Conservation (phyloP, 1,284 basidiomycete genomes). For the Puccinia coronata region DNA sequence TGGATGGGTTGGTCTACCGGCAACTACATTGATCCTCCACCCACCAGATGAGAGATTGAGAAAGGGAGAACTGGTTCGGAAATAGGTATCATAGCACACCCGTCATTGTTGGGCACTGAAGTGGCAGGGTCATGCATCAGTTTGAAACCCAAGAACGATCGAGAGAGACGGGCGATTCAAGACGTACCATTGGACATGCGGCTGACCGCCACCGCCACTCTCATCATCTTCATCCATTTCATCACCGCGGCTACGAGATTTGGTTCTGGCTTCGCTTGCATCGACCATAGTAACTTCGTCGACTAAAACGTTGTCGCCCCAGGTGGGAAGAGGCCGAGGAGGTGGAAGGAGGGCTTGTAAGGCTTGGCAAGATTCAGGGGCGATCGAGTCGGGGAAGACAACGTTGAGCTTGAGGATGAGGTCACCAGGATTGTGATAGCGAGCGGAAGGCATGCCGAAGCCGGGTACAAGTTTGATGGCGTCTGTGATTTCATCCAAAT, state of each 20-base stretch:
- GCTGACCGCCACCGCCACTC: constrained; percentile 59
- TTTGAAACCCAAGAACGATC: constrained; percentile 26
- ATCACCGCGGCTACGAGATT: constrained; percentile 61
- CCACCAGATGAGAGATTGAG: no score
- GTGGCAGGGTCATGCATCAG: background rate
- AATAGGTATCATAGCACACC: background rate
- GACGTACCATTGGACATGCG: constrained; percentile 47
- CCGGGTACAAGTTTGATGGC: constrained; percentile 84
- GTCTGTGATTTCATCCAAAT: background rate
- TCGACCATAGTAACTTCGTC: constrained; percentile 88
- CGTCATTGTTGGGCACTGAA: constrained; percentile 55
- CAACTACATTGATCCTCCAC: no score
- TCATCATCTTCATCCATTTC: constrained; percentile 78
- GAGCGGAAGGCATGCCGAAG: constrained; percentile 97
- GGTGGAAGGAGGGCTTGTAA: constrained; percentile 87
- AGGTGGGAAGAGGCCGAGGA: constrained; percentile 71
- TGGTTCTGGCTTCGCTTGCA: constrained; percentile 73
- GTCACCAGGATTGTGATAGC: constrained; percentile 95
- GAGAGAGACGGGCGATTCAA: background rate
- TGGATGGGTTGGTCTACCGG: no score
- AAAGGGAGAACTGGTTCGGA: no score
- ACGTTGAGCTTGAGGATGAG: constrained; percentile 85
- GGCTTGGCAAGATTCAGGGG: constrained; percentile 68
- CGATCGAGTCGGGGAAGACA: constrained; percentile 83
- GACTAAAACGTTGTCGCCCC: constrained; percentile 69